Evolutionary conservation across 768 basidiomycete species (phyloP).

Genomic region (Trametes sanguinea): DNA sequence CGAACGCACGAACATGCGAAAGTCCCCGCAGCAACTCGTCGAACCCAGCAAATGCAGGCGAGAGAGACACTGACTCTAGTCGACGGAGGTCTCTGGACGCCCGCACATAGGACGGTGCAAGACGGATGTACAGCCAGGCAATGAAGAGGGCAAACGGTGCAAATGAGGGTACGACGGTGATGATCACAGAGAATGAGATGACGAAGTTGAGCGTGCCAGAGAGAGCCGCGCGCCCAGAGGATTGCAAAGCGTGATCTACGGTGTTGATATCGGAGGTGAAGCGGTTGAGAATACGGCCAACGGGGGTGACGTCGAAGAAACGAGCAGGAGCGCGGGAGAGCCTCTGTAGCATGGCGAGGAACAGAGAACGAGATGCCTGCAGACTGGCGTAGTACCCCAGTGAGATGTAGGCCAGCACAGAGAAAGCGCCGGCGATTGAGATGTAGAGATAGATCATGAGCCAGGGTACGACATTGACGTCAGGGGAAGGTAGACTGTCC

Average conservation of each 20-base stretch:
- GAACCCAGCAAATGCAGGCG: conserved; percentile 73
- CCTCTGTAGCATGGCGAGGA: conserved; percentile 52
- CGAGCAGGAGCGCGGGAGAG: conserved; percentile 64
- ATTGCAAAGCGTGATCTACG: conserved; percentile 64
- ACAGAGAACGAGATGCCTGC: conserved; percentile 64
- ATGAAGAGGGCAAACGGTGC: conserved; percentile 67
- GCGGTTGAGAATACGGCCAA: conserved; percentile 77
- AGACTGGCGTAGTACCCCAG: conserved; percentile 71
- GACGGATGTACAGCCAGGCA: conserved; percentile 65
- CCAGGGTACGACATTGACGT: conserved; percentile 64
- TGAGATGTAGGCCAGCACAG: conserved; percentile 55
- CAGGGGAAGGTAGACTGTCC: conserved; percentile 57
- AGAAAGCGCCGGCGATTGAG: conserved; percentile 56
- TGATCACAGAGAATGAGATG: conserved; percentile 64
- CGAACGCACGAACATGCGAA: conserved; percentile 68
- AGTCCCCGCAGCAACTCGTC: conserved; percentile 71
- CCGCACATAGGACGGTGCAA: conserved; percentile 61
- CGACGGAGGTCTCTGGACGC: conserved; percentile 69
- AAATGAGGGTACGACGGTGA: conserved; percentile 63
- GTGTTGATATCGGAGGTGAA: conserved; percentile 75
- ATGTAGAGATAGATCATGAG: conserved; percentile 64
- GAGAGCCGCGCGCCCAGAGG: conserved; percentile 55
- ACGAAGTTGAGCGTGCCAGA: conserved; percentile 61
- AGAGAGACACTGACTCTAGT: conserved; percentile 65
- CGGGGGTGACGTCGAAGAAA: conserved; percentile 75